These are phyloP conservation scores for Tetrastigma voinierianum DNA, from an alignment of 164 flowering plant genomes.

Conservation along the genomic window DNA sequence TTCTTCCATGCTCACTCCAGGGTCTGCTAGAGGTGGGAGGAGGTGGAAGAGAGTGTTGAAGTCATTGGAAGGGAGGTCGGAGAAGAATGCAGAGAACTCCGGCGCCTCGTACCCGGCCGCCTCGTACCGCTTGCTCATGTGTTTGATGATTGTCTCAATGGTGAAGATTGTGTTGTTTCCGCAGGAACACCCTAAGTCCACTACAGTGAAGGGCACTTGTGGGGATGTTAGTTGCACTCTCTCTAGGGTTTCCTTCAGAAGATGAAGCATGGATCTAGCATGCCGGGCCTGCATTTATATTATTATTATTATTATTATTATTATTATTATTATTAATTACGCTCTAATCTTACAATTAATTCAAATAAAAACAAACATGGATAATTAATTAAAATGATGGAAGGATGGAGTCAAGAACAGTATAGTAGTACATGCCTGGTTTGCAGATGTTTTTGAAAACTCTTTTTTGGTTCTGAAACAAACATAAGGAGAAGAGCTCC, in stretches of 20 bases:
- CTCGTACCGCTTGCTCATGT: slow-evolving; percentile 67
- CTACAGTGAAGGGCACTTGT: slow-evolving; percentile 50
- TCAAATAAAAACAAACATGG: no score
- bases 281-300: slow-evolving; percentile 66
- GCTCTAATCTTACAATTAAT: no score
- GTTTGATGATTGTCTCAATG: slow-evolving; percentile 66
- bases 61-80: slow-evolving; percentile 89
- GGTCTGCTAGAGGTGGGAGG: slow-evolving; percentile 56
- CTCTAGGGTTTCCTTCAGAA: slow-evolving; percentile 66
- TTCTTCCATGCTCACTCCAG: slow-evolving; percentile 72
- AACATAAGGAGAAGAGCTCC: no score
- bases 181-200: slow-evolving; percentile 79
- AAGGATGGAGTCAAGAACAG: no score
- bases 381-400: no score
- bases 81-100: slow-evolving; percentile 83
- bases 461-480: no score
- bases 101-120: slow-evolving; percentile 50
- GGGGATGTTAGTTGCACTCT: slow-evolving; percentile 42
- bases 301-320: no score
- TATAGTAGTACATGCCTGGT: no score
- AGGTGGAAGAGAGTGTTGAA: slow-evolving; percentile 93
- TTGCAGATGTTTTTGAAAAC: no score
- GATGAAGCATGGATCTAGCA: slow-evolving; percentile 79
- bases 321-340: no score
- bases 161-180: slow-evolving; percentile 70